These are phyloP conservation scores for Magnaporthiopsis poae DNA, from an alignment of 2,329 filamentous ascomycete species.

Conservation along the genomic window DNA sequence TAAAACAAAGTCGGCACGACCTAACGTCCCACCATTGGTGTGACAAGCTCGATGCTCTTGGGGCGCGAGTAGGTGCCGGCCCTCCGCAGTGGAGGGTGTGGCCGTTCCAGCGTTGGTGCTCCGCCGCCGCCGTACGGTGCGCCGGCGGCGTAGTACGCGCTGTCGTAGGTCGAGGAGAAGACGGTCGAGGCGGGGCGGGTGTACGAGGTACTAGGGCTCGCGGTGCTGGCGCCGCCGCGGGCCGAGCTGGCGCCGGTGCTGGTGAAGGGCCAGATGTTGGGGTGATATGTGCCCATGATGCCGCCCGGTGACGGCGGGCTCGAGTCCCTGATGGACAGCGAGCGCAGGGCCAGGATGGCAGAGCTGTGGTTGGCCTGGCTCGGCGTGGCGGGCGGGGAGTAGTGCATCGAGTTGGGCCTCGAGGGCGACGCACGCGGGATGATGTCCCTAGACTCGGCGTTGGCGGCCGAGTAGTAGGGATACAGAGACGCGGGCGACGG, in stretches of 20 bases:
- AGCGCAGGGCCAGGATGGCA: slow-evolving; percentile 46
- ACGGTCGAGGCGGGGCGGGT: slow-evolving; percentile 29
- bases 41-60: slow-evolving; percentile 55
- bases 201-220: slow-evolving; percentile 45
- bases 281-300: slow-evolving; percentile 22
- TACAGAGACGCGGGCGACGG: slow-evolving; percentile 21
- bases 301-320: slow-evolving; percentile 45
- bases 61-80: slow-evolving; percentile 46
- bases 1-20: neutral
- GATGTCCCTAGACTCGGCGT: slow-evolving; percentile 50
- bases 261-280: slow-evolving; percentile 43
- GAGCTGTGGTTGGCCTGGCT: slow-evolving; percentile 32
- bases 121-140: slow-evolving; percentile 30
- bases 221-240: slow-evolving; percentile 35
- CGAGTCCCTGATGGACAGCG: slow-evolving; percentile 42
- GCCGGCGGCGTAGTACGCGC: slow-evolving; percentile 27
- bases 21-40: slow-evolving; percentile 45
- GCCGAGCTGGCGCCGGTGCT: slow-evolving; percentile 10
- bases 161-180: slow-evolving; percentile 45
- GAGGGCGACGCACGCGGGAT: slow-evolving; percentile 55
- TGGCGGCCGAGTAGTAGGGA: slow-evolving; percentile 34
- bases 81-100: slow-evolving; percentile 42
- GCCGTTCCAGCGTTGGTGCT: slow-evolving; percentile 37
- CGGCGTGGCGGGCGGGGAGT: slow-evolving; percentile 44
- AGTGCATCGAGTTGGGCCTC: slow-evolving; percentile 44